Base-by-base conservation (phyloP, 73 alveolate genomes). In the Diophrys appendiculata region DNA sequence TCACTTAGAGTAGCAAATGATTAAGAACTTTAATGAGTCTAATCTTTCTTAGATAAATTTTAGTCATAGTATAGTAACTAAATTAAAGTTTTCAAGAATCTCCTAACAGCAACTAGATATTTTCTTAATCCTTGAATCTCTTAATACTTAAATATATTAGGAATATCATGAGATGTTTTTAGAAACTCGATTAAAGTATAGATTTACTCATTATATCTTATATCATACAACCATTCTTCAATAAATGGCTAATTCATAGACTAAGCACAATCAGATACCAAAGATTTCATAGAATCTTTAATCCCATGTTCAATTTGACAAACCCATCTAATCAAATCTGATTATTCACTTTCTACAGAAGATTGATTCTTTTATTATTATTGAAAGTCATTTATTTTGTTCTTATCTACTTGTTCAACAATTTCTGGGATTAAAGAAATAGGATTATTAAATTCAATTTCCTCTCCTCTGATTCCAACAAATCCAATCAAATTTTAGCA, bases 161-260 rank as follows among this genome's bases (percentile, higher is more conserved):
- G 53, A 14, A 80, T 74, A 30, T 80, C 82, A 30, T 72, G 56
- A 29, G 65, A 33, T 18, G 72, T 68, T 31, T 71, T 71, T 2
- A 80, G 29, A 18, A 64, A 18, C 32, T 71, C 71, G 5, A 80
- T 80, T 26, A 80, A 54, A 14, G 76, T 24, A 72, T 80, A 65
- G 27, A 76, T 72, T 31, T 80, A 52, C 55, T 56, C 89, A 72
- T 72, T 80, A 30, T 25, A 80, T 13, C 77, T 33, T 14, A 71
- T 29, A 54, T 80, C 72, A 56, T 80, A 32, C 1, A 80, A 35
- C 89, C 89, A 80, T 30, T 80, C 89, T 54, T 80, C 82, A 52
- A 56, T 43, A 31, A 31, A 64, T 23, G 26, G 72, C 14, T 52
- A 67, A 71, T 43, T 69, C 26, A 71, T 70, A 29, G 72, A 80